Conservation (phyloP, 345 rosid species). For the Syzygium jambos region DNA sequence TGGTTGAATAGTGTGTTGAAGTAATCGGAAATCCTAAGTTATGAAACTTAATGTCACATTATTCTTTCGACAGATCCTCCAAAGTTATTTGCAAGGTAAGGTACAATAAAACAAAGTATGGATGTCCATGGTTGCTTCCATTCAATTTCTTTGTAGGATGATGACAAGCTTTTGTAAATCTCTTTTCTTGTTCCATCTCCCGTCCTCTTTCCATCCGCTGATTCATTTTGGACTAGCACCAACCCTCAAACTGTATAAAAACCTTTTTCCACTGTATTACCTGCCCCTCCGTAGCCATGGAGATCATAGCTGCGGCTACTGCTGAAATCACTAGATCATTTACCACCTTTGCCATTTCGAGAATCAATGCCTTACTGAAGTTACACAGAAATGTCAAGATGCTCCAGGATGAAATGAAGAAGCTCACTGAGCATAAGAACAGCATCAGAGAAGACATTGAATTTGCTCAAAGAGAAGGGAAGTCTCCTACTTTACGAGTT, state of each 20-base stretch:
- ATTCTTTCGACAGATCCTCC: background rate
- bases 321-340: slow-evolving; percentile 7
- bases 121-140: slow-evolving; percentile 1
- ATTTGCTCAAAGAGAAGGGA: slow-evolving; percentile 19
- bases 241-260: background rate
- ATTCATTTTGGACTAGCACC: background rate
- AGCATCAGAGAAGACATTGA: slow-evolving; percentile 4
- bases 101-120: background rate
- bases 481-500: slow-evolving; percentile 5
- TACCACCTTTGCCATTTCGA: background rate
- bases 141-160: background rate
- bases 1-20: background rate
- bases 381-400: background rate
- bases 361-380: background rate
- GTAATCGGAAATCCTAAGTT: background rate
- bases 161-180: background rate
- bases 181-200: background rate
- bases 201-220: background rate
- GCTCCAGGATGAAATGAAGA: slow-evolving; percentile 5
- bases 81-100: background rate
- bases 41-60: background rate
- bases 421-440: slow-evolving; percentile 6
- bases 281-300: slow-evolving; percentile 1
- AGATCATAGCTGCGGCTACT: slow-evolving; percentile 1
- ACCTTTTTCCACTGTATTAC: background rate